Evolutionary conservation across 208 protist species (phyloP), one percentile per base, ranked within the genome.

Genomic region (Crithidia expoeki): DNA sequence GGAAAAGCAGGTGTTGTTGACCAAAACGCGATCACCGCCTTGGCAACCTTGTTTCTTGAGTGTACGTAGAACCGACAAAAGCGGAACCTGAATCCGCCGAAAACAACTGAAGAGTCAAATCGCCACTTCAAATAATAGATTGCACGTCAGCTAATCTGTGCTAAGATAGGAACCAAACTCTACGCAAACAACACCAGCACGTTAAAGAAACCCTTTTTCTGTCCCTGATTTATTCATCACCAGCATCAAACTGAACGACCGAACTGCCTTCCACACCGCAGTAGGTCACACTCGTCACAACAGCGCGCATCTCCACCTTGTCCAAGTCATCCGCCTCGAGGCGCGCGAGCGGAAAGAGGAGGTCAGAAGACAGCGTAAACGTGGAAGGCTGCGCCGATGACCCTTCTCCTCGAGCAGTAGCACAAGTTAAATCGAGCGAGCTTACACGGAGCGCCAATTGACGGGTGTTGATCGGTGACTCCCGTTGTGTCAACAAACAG

Each of bases 241-340:
- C 63, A 0, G 33, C 51, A 12, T 79, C 80, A 34, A 83, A 86
- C 33, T 52, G 47, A 19, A 83, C 80, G 1, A 49, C 36, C 1
- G 68, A 17, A 1, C 64, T 53, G 14, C 53, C 80, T 14, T 86
- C 69, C 2, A 80, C 66, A 1, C 69, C 66, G 42, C 62, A 56
- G 71, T 76, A 85, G 17, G 70, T 36, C 50, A 75, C 40, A 34
- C 80, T 81, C 40, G 76, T 85, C 68, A 72, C 42, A 1, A 69
- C 53, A 6, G 65, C 80, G 4, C 68, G 47, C 51, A 86, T 56
- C 57, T 86, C 80, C 42, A 86, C 71, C 28, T 38, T 53, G 14
- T 81, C 72, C 46, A 86, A 47, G 36, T 86, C 76, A 4, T 68
- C 64, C 27, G 53, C 25, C 50, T 85, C 80, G 2, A 85, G 59